Evolutionary conservation across 139 green algal genomes (phyloP).

Genomic region (Prasinococcaceae sp.): DNA sequence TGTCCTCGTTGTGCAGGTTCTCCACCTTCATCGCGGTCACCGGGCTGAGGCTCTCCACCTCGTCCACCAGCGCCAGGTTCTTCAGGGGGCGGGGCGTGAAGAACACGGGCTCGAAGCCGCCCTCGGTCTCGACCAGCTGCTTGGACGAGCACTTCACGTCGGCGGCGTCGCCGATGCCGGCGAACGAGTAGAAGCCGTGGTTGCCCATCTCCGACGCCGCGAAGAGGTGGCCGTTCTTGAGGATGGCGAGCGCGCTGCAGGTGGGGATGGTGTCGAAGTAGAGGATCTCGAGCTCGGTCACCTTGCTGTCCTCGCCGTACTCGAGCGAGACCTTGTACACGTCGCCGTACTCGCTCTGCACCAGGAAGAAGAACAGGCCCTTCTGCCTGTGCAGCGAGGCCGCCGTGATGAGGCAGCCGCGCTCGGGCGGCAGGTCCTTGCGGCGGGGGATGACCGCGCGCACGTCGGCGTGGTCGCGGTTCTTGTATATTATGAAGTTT

Average conservation of each 20-base stretch:
- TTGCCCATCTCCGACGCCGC: constrained; percentile 88
- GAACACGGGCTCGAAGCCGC: constrained; percentile 68
- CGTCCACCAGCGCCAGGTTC: constrained; percentile 83
- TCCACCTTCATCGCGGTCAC: constrained; percentile 83
- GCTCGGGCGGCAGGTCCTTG: constrained; percentile 54
- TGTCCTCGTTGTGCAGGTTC: constrained; percentile 44
- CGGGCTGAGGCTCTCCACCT: constrained; percentile 67
- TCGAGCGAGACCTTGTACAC: constrained; percentile 86
- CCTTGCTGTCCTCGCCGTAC: constrained; percentile 46
- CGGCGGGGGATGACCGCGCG: constrained; percentile 81
- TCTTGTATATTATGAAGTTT: constrained; percentile 95
- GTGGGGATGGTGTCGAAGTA: constrained; percentile 96
- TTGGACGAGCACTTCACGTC: constrained; percentile 60
- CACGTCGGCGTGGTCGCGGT: constrained; percentile 52
- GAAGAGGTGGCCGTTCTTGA: constrained; percentile 94
- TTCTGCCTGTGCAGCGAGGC: constrained; percentile 75
- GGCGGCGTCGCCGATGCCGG: constrained; percentile 85
- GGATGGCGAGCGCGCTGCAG: constrained; percentile 64
- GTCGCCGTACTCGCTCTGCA: constrained; percentile 96
- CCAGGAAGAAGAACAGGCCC: constrained; percentile 80
- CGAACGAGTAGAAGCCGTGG: constrained; percentile 94
- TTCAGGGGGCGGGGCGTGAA: constrained; percentile 73
- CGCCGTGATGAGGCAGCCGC: constrained; percentile 75
- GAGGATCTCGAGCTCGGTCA: constrained; percentile 79
- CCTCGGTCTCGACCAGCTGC: constrained; percentile 60